Conservation (phyloP, 768 basidiomycete species). For the Thelephora ganbajun region DNA sequence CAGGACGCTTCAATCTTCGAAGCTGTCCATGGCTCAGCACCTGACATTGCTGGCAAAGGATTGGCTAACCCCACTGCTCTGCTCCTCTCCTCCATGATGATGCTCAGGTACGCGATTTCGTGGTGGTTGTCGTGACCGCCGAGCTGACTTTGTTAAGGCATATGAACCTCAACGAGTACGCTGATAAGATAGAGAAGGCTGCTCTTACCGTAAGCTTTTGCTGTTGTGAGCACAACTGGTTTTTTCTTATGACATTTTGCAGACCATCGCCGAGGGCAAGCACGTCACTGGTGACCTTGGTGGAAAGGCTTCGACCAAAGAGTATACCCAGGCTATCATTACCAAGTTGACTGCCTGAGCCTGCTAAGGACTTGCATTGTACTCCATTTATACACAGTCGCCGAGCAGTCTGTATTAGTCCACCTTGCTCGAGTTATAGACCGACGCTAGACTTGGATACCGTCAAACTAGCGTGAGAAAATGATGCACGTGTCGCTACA, state of each 20-base stretch:
- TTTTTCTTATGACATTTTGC: conserved; percentile 8
- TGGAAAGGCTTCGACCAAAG: conserved; percentile 77
- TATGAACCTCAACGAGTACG: conserved; percentile 80
- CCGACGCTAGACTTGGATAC: no score
- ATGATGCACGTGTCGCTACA: not conserved
- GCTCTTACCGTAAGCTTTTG: conserved; percentile 57
- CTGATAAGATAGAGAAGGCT: conserved; percentile 85
- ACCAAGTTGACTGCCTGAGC: conserved; percentile 31
- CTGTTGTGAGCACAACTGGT: not conserved
- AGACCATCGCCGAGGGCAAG: conserved; percentile 98
- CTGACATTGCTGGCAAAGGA: conserved; percentile 96
- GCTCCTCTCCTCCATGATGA: conserved; percentile 90
- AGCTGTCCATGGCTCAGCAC: conserved; percentile 97
- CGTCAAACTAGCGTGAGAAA: not conserved
- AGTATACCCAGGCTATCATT: conserved; percentile 86
- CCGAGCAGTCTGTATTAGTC: not conserved
- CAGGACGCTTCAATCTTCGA: conserved; percentile 99
- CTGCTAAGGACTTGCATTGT: not conserved
- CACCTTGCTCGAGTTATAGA: no score
- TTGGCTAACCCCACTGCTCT: conserved; percentile 99
- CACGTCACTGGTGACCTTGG: conserved; percentile 91
- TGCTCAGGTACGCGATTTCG: conserved; percentile 60
- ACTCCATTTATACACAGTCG: not conserved
- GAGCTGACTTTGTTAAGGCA: conserved; percentile 39
- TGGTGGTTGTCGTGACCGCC: conserved; percentile 3